phyloP scores from a whole-genome alignment of 805 yeast genomes.

The Suhomyces prunicola region DNA sequence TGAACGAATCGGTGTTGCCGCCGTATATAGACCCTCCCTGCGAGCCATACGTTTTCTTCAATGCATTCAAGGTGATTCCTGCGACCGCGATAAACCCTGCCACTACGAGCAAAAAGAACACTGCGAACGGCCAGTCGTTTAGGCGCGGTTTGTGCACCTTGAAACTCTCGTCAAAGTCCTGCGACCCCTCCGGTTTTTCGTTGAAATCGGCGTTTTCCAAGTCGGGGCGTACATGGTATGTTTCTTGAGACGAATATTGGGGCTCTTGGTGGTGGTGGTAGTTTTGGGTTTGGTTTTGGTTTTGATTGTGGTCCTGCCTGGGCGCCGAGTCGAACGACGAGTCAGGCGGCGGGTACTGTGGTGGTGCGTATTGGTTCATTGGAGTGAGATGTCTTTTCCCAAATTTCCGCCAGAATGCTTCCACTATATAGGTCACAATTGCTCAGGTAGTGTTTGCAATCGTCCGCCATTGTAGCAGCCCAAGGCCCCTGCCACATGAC shows the following conservation, averaged over 20 bases:
- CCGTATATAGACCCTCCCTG: constrained; percentile 66
- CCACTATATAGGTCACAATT: not conserved
- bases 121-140: constrained; percentile 71
- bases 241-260: not conserved
- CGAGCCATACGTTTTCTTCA: constrained; percentile 49
- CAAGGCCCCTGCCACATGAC: not conserved
- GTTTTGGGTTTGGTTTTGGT: not conserved
- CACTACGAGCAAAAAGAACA: constrained; percentile 45
- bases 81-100: constrained; percentile 72
- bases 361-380: constrained; percentile 1
- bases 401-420: not conserved
- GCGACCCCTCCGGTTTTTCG: constrained; percentile 34
- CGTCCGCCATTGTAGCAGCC: not conserved
- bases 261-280: not conserved
- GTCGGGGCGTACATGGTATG: constrained; percentile 21
- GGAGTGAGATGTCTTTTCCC: not conserved
- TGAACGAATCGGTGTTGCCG: constrained; percentile 44
- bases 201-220: constrained; percentile 24
- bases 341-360: constrained; percentile 5
- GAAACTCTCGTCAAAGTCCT: constrained; percentile 63
- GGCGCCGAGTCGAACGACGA: not conserved
- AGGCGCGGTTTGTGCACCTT: constrained; percentile 57
- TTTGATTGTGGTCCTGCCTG: not conserved
- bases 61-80: constrained; percentile 62
- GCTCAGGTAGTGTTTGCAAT: not conserved